Conservation (phyloP, 2,329 filamentous ascomycete genomes). For the Macrophomina tecta region DNA sequence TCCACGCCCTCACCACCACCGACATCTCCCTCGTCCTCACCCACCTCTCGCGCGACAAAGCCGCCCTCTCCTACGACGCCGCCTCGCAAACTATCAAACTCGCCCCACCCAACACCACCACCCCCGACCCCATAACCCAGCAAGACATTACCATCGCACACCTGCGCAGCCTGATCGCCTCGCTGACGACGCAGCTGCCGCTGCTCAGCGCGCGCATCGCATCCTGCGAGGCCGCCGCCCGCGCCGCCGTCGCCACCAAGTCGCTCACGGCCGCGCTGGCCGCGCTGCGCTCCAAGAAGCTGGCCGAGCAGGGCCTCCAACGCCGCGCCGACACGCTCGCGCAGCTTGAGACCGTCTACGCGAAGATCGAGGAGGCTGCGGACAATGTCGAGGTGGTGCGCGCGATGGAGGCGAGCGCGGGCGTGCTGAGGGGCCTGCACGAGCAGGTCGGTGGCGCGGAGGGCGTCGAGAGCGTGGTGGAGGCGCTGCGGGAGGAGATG, state of each 20-base stretch:
- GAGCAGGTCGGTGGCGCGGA: conserved; percentile 77
- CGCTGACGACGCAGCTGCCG: conserved; percentile 71
- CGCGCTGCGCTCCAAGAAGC: conserved; percentile 81
- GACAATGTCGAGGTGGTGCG: conserved; percentile 84
- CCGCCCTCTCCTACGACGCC: conserved; percentile 78
- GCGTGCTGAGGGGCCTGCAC: conserved; percentile 75
- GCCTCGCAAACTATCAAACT: conserved; percentile 81
- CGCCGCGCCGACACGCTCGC: conserved; percentile 74
- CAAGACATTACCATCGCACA: conserved; percentile 84
- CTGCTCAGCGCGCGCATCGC: conserved; percentile 64
- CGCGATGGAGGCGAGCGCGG: conserved; percentile 79
- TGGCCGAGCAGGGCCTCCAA: conserved; percentile 74
- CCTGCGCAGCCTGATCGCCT: conserved; percentile 73
- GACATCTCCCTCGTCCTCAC: conserved; percentile 77
- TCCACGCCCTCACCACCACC: conserved; percentile 48
- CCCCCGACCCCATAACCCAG: conserved; percentile 64
- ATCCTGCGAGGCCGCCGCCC: conserved; percentile 62
- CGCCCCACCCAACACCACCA: conserved; percentile 58
- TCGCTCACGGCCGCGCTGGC: conserved; percentile 68
- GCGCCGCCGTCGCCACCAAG: conserved; percentile 72
- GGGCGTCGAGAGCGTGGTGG: conserved; percentile 76
- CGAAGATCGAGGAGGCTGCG: conserved; percentile 83
- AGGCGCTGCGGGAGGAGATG: conserved; percentile 80
- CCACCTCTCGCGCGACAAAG: conserved; percentile 60
- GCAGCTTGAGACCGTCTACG: conserved; percentile 83